Conservation (phyloP, 1,284 basidiomycete genomes). For the Cutaneotrichosporon sp. region DNA sequence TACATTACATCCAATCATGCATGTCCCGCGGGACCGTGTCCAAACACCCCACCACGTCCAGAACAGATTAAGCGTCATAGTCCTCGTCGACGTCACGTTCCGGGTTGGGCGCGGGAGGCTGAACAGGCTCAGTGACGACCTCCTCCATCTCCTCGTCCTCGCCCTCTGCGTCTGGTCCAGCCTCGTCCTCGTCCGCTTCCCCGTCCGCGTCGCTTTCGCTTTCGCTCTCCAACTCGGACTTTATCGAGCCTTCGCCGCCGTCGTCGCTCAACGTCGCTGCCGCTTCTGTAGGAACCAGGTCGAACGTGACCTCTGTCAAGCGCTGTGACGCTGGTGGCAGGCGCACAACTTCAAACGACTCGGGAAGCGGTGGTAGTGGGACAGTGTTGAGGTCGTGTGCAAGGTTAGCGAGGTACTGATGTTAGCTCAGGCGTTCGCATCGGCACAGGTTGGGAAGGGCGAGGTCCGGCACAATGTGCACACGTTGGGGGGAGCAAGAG, state of each 20-base stretch:
- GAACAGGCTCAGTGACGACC: constrained; percentile 19
- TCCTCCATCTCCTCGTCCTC: constrained; percentile 41
- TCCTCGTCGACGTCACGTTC: constrained; percentile 42
- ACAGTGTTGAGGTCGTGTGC: constrained; percentile 85
- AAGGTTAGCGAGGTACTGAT: constrained; percentile 77
- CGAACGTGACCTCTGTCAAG: constrained; percentile 85
- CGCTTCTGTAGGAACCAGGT: constrained; percentile 82
- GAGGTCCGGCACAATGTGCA: background rate
- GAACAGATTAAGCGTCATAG: constrained; percentile 37
- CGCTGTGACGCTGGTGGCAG: constrained; percentile 73
- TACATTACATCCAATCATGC: constrained; percentile 2
- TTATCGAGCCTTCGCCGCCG: constrained; percentile 21
- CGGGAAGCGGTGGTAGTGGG: constrained; percentile 86
- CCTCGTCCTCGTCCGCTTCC: constrained; percentile 22
- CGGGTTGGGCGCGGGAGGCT: background rate
- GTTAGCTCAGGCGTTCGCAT: constrained; percentile 5
- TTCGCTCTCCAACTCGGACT: constrained; percentile 21
- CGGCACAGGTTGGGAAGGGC: constrained; percentile 2
- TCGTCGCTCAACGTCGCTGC: constrained; percentile 17
- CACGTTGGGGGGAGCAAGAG: too few species aligned
- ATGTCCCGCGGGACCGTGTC: background rate
- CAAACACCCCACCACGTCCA: background rate
- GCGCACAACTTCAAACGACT: constrained; percentile 81
- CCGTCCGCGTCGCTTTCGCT: constrained; percentile 2
- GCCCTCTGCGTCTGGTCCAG: constrained; percentile 19